Conservation (phyloP, 768 basidiomycete genomes). For the Suillus lakei region DNA sequence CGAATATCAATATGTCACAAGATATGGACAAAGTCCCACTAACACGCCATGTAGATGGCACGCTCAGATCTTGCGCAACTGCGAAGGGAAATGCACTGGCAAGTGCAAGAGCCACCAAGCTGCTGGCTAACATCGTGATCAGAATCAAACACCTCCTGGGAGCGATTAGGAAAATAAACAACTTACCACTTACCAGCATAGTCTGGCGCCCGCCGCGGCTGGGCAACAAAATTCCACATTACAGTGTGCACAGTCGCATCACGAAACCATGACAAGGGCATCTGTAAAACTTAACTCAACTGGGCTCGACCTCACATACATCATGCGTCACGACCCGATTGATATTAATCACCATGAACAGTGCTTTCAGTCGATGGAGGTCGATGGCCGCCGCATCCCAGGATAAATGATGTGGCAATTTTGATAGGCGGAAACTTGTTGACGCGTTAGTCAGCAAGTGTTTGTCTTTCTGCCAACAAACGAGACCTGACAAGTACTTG, state of each 20-base stretch:
- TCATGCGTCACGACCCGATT: not conserved
- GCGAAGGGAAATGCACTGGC: conserved; percentile 9
- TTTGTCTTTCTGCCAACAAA: no score
- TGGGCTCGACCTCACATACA: not conserved
- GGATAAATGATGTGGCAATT: not conserved
- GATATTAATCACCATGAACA: not conserved
- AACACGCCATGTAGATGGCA: conserved; percentile 50
- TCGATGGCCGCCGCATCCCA: no score
- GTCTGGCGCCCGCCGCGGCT: no score
- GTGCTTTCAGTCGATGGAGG: not conserved
- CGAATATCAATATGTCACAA: not conserved
- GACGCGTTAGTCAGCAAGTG: not conserved
- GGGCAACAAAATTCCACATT: no score
- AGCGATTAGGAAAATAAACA: not conserved
- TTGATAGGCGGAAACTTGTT: no score
- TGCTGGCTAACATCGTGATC: not conserved
- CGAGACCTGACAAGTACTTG: no score
- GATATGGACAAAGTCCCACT: conserved; percentile 15
- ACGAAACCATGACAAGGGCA: not conserved
- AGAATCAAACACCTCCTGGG: not conserved
- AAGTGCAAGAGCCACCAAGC: conserved; percentile 1
- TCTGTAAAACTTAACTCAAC: not conserved
- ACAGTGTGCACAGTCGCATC: not conserved
- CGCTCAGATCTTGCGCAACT: conserved; percentile 46
- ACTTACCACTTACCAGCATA: not conserved